A percentile compares a stretch with the other conserved stretches of the same genome.
Conservation (phyloP, 202 grass and related monocot genomes). For the Sporobolus alterniflorus region DNA sequence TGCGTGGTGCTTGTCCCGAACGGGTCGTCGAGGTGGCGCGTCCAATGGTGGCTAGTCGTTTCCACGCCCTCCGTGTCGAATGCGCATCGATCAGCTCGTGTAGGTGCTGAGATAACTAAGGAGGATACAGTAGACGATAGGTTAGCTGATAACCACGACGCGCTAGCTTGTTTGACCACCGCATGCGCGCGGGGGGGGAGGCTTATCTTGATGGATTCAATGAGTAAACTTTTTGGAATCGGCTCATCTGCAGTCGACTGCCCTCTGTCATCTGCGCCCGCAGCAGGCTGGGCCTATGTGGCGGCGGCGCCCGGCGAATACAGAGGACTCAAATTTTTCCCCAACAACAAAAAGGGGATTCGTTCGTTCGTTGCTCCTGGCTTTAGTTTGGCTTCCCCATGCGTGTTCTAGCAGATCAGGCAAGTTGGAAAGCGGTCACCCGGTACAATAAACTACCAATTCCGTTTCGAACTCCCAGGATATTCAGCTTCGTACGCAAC, state of each 20-base stretch:
- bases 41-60: not conserved
- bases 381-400: not conserved
- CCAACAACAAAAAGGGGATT: not conserved
- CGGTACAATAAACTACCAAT: not conserved
- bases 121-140: not conserved
- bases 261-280: no score
- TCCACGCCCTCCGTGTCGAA: not conserved
- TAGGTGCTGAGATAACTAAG: not conserved
- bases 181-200: not conserved
- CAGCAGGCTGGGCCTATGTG: no score
- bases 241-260: no score
- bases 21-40: conserved; percentile 39
- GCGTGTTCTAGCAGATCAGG: conserved; percentile 53
- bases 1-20: conserved; percentile 36
- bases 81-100: not conserved
- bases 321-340: no score
- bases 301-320: no score
- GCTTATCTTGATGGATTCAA: conserved; percentile 27
- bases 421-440: conserved; percentile 29
- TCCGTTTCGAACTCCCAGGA: not conserved
- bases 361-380: not conserved
- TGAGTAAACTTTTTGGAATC: no score
- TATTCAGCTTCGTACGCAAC: not conserved
- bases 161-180: not conserved
- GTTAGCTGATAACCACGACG: not conserved